Conservation (phyloP, 495 filamentous ascomycete genomes). For the Chaetomidium leptoderma region DNA sequence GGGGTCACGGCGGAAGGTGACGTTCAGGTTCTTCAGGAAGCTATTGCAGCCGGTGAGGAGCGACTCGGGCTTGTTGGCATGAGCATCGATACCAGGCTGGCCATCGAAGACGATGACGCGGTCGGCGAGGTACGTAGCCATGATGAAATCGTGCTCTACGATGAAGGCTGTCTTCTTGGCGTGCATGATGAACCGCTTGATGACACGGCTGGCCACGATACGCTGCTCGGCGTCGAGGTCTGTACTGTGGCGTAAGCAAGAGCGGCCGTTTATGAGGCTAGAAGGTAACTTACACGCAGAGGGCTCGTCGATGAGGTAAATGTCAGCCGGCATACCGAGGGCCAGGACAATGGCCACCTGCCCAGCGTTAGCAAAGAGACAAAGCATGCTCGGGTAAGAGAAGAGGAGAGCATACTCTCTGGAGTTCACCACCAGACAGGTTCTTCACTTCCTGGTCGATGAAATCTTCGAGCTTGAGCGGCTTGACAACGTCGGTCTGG, state of each 20-base stretch:
- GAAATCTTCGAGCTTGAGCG: constrained; percentile 94
- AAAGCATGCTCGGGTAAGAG: neutral
- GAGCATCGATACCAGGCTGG: constrained; percentile 79
- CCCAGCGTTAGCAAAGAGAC: constrained; percentile 10
- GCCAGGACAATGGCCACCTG: constrained; percentile 90
- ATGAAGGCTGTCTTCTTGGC: constrained; percentile 98
- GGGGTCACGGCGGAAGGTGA: constrained; percentile 96
- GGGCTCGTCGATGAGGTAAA: constrained; percentile 92
- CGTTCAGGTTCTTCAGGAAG: constrained; percentile 91
- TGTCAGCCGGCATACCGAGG: constrained; percentile 91
- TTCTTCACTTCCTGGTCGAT: constrained; percentile 99
- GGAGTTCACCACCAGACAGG: constrained; percentile 96
- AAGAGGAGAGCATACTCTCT: constrained; percentile 51
- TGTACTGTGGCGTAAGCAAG: constrained; percentile 8
- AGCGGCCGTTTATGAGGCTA: neutral
- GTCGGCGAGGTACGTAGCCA: constrained; percentile 95
- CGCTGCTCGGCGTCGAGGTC: constrained; percentile 93
- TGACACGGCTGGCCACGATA: constrained; percentile 93
- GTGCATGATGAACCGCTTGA: constrained; percentile 99
- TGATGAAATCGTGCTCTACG: constrained; percentile 99
- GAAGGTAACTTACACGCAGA: constrained; percentile 29
- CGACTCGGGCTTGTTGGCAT: constrained; percentile 83
- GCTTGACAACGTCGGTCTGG: constrained; percentile 99
- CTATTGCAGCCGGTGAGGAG: constrained; percentile 94
- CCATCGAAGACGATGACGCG: constrained; percentile 98